phyloP scores from a whole-genome alignment of 2,329 filamentous ascomycete species.

The Ophioceras dolichostomum region DNA sequence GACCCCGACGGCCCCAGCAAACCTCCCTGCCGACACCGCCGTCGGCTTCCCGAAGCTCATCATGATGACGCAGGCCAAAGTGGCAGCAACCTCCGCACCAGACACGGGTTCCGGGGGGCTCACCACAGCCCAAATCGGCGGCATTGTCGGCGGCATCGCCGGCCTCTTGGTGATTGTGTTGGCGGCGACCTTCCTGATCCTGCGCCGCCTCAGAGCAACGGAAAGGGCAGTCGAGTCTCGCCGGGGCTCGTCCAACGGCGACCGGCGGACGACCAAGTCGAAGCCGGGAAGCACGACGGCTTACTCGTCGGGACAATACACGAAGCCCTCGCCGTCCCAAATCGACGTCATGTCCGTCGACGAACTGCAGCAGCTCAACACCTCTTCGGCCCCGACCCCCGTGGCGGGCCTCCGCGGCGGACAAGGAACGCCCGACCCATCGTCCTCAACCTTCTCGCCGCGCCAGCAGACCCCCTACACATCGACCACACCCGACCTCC shows the following conservation, averaged over 20 bases:
- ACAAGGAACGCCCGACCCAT: too few relatives aligned
- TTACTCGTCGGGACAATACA: slow-evolving; percentile 11
- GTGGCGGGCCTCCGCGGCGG: too few relatives aligned
- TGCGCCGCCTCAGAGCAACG: slow-evolving; percentile 35
- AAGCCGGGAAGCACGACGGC: slow-evolving; percentile 18
- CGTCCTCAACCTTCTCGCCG: too few relatives aligned
- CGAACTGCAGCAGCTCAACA: slow-evolving; percentile 17
- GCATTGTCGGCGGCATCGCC: slow-evolving; percentile 39
- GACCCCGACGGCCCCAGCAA: slow-evolving; percentile 22
- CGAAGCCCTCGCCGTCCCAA: slow-evolving; percentile 25
- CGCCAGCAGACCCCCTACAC: too few relatives aligned
- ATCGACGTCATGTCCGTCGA: slow-evolving; percentile 29
- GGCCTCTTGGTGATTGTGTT: slow-evolving; percentile 34
- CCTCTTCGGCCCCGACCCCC: neutral
- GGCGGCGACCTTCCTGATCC: slow-evolving; percentile 32
- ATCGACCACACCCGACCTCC: slow-evolving; percentile 8
- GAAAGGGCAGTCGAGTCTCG: slow-evolving; percentile 25
- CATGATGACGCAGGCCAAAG: slow-evolving; percentile 30
- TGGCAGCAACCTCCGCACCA: slow-evolving; percentile 7
- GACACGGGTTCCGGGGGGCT: slow-evolving; percentile 15
- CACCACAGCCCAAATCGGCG: slow-evolving; percentile 30
- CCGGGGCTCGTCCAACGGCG: slow-evolving; percentile 10
- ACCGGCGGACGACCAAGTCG: slow-evolving; percentile 9
- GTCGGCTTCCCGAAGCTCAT: slow-evolving; percentile 27
- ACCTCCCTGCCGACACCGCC: slow-evolving; percentile 11